A percentile compares a stretch with the other conserved stretches of the same genome.
These are phyloP conservation scores for Daldinia sp. DNA, from an alignment of 2,329 filamentous ascomycete species.

Conservation along the genomic window DNA sequence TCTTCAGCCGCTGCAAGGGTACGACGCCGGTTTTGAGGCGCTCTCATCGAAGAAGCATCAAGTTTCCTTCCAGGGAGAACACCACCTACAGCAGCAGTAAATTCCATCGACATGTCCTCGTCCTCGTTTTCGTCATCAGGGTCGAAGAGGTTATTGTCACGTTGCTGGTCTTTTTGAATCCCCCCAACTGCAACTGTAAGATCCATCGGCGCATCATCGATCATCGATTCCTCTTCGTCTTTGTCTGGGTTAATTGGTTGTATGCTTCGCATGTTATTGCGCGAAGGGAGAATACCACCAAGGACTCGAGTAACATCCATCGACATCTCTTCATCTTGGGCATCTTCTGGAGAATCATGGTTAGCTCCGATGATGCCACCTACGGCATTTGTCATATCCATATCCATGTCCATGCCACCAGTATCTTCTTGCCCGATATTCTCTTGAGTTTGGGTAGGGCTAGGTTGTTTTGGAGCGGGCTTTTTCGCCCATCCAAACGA, in stretches of 20 bases:
- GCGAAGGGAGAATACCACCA: conserved; percentile 75
- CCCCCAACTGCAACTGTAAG: conserved; percentile 80
- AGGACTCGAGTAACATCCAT: conserved; percentile 93
- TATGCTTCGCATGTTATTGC: conserved; percentile 40
- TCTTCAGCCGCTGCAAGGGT: conserved; percentile 50
- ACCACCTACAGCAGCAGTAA: conserved; percentile 71
- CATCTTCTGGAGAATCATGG: conserved; percentile 53
- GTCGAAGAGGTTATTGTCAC: conserved; percentile 41
- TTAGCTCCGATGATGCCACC: conserved; percentile 59
- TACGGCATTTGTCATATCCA: conserved; percentile 63
- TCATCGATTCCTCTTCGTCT: conserved; percentile 49
- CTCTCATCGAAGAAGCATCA: conserved; percentile 43
- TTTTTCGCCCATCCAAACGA: conserved; percentile 80
- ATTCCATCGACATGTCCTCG: conserved; percentile 82
- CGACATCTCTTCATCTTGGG: conserved; percentile 74
- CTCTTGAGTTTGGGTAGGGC: conserved; percentile 50
- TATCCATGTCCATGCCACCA: conserved; percentile 52
- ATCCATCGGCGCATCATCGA: conserved; percentile 81
- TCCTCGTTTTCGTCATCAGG: conserved; percentile 56
- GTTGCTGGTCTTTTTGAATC: conserved; percentile 58
- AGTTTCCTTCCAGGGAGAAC: conserved; percentile 52
- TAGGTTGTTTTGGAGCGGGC: conserved; percentile 47
- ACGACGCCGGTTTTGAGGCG: conserved; percentile 39
- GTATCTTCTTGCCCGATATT: conserved; percentile 36
- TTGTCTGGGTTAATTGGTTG: conserved; percentile 37